phyloP scores from a whole-genome alignment of 257 asterid species.

The Solanum pennellii region DNA sequence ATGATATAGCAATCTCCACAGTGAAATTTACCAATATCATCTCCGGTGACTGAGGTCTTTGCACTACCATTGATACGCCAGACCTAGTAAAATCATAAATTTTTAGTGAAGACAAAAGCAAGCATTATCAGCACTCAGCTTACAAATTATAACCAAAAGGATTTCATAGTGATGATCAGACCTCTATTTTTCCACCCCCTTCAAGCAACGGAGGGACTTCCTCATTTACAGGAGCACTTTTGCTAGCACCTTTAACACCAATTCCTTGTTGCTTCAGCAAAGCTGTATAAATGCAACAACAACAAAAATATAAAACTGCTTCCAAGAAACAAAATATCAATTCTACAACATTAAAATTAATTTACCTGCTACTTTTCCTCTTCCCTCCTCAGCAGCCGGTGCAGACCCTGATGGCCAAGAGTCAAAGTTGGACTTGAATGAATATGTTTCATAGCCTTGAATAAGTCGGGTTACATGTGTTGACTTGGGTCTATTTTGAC shows the following conservation, averaged over 20 bases:
- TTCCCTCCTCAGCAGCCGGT: conserved; percentile 85
- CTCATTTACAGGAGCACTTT: conserved; percentile 72
- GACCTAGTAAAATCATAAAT: conserved; percentile 37
- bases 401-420: conserved; percentile 94
- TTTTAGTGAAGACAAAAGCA: not conserved
- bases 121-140: not conserved
- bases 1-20: conserved; percentile 94
- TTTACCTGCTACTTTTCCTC: conserved; percentile 96
- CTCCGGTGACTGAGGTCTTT: conserved; percentile 64
- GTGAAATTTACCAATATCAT: conserved; percentile 80
- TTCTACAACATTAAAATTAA: conserved; percentile 2
- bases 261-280: conserved; percentile 96
- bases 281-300: conserved; percentile 35
- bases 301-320: not conserved
- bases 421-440: conserved; percentile 84
- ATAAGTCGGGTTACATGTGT: conserved; percentile 68
- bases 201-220: conserved; percentile 89
- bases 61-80: conserved; percentile 83
- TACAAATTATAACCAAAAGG: not conserved
- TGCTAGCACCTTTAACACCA: conserved; percentile 62
- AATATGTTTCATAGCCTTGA: conserved; percentile 91
- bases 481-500: conserved; percentile 88
- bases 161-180: conserved; percentile 6
- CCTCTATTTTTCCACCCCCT: conserved; percentile 89
- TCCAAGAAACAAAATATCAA: not conserved